phyloP scores from a whole-genome alignment of 1,284 basidiomycete genomes.

The Tylopilus sp. region DNA sequence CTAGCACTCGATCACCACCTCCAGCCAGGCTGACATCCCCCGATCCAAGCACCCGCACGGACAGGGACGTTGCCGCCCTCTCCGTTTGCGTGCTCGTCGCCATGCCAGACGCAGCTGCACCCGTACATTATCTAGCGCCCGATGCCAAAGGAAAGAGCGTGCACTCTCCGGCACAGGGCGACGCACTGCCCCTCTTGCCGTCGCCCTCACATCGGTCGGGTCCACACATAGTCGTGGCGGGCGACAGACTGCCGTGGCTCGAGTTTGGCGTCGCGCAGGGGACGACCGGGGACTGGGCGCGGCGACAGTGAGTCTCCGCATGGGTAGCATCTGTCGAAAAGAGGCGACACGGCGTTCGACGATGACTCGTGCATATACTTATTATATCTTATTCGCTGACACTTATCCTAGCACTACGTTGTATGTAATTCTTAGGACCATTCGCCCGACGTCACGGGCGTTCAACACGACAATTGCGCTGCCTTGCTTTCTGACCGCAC shows the following conservation, averaged over 20 bases:
- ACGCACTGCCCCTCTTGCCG: constrained; percentile 1
- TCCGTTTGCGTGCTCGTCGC: constrained; percentile 56
- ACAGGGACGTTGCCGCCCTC: constrained; percentile 7
- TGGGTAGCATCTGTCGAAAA: background rate
- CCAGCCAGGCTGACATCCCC: background rate
- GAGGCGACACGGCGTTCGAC: background rate
- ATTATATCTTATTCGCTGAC: constrained; percentile 1
- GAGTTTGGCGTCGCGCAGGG: constrained; percentile 24
- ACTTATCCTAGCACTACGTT: constrained; percentile 1
- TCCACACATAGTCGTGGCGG: background rate
- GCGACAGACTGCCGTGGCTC: constrained; percentile 8
- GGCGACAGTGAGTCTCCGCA: background rate
- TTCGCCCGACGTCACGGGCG: too few species aligned
- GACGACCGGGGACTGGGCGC: constrained; percentile 8
- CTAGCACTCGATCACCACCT: background rate
- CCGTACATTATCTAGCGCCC: background rate
- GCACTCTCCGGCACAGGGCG: constrained; percentile 5
- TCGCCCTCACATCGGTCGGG: background rate
- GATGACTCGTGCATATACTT: constrained; percentile 3
- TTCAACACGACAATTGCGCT: too few species aligned
- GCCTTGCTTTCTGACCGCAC: too few species aligned
- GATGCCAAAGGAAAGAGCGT: constrained; percentile 21
- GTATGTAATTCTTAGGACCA: too few species aligned
- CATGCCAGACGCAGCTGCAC: constrained; percentile 46
- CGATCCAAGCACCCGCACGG: background rate